phyloP scores from a whole-genome alignment of 2,329 filamentous ascomycete species.

The Hymenoscyphus albidus region DNA sequence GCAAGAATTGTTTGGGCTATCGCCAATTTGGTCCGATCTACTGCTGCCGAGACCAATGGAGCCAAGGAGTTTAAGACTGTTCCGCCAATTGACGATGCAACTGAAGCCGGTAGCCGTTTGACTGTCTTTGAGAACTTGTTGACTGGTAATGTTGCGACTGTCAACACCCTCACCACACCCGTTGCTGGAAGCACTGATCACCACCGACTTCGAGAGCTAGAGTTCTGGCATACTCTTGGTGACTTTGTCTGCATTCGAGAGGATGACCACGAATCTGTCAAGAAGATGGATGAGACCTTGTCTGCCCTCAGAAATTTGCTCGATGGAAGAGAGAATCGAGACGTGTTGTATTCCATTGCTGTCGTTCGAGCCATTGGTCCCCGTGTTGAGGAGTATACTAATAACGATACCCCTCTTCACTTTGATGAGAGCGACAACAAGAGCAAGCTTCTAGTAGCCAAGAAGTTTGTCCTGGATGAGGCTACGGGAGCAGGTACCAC shows the following conservation, averaged over 20 bases:
- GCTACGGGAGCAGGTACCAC: conserved; percentile 66
- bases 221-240: conserved; percentile 80
- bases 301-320: conserved; percentile 64
- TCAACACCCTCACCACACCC: conserved; percentile 54
- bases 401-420: conserved; percentile 53
- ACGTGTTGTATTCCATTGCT: conserved; percentile 85
- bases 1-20: conserved; percentile 58
- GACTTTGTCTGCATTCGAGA: conserved; percentile 65
- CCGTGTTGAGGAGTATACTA: conserved; percentile 56
- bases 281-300: conserved; percentile 63
- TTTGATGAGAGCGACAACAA: conserved; percentile 64
- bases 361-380: conserved; percentile 72
- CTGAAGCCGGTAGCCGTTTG: conserved; percentile 66
- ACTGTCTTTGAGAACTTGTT: conserved; percentile 73
- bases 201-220: conserved; percentile 58
- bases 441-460: conserved; percentile 64
- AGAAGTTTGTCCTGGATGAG: conserved; percentile 65
- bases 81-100: conserved; percentile 54
- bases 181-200: conserved; percentile 48
- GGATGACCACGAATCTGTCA: conserved; percentile 53
- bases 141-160: conserved; percentile 62
- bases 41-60: conserved; percentile 31
- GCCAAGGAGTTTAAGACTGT: conserved; percentile 37
- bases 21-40: conserved; percentile 41
- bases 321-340: conserved; percentile 78